These are phyloP conservation scores for Mortierella sp. DNA, from an alignment of 371 early-diverging fungal genomes.

Conservation along the genomic window DNA sequence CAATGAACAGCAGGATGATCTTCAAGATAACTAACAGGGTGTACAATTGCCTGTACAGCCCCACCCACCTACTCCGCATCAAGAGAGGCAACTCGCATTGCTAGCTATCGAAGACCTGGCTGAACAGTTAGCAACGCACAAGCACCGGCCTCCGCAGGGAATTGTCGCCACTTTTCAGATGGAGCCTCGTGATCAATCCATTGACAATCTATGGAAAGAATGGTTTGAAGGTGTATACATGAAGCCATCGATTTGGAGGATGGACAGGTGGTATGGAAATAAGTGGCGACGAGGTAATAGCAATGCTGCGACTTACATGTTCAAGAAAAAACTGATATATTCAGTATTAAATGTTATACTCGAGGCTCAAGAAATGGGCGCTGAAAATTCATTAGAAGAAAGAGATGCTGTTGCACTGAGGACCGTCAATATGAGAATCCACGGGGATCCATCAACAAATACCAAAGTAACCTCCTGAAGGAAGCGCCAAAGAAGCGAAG, in stretches of 20 bases:
- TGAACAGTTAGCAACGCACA: no score
- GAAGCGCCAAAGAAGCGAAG: neutral
- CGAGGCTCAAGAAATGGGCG: constrained; percentile 4
- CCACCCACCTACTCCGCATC: no score
- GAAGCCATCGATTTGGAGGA: constrained; percentile 18
- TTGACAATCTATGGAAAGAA: constrained; percentile 23
- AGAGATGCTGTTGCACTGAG: neutral
- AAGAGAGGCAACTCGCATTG: no score
- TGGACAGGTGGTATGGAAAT: constrained; percentile 10
- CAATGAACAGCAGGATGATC: no score
- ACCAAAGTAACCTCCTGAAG: neutral
- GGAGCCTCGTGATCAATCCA: constrained; percentile 1
- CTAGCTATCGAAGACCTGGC: no score
- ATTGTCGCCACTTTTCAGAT: no score
- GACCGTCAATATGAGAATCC: constrained; percentile 10
- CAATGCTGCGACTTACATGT: constrained; percentile 3
- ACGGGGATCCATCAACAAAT: neutral
- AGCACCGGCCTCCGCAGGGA: neutral
- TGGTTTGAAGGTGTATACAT: constrained; percentile 26
- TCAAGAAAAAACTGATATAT: constrained; percentile 7
- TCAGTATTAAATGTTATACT: constrained; percentile 3
- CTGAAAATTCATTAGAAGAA: neutral
- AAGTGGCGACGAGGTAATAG: constrained; percentile 9
- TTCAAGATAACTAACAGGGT: no score
- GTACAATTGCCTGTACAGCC: no score